Conservation (phyloP, 352 stramenopile species). For the Hyaloperonospora arabidopsidis region DNA sequence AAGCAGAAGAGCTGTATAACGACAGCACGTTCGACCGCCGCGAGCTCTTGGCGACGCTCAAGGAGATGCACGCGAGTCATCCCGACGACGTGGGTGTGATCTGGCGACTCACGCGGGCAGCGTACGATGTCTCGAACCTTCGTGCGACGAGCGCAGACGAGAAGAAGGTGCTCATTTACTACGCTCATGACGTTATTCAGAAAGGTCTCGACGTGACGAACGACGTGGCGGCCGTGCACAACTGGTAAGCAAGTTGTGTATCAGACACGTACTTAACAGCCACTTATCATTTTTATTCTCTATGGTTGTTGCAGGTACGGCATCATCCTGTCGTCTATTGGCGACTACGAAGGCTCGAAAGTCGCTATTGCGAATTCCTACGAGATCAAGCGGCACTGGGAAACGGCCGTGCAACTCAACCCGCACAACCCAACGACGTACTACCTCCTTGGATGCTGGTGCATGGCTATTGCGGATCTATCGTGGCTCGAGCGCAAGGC, state of each 20-base stretch:
- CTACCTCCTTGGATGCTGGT: slow-evolving; percentile 78
- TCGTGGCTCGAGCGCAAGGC: slow-evolving; percentile 83
- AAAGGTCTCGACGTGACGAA: slow-evolving; percentile 42
- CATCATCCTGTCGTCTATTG: slow-evolving; percentile 78
- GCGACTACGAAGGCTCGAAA: slow-evolving; percentile 84
- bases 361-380: slow-evolving; percentile 76
- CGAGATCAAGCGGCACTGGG: slow-evolving; percentile 74
- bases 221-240: slow-evolving; percentile 65
- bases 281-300: not conserved
- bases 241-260: slow-evolving; percentile 39
- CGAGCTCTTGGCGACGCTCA: slow-evolving; percentile 54
- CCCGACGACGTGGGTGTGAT: slow-evolving; percentile 51
- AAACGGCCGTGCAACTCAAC: slow-evolving; percentile 69
- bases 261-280: not conserved
- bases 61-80: slow-evolving; percentile 46
- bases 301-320: slow-evolving; percentile 35
- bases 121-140: slow-evolving; percentile 59
- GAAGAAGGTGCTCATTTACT: slow-evolving; percentile 74
- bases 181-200: slow-evolving; percentile 50
- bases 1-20: slow-evolving; percentile 78
- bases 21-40: slow-evolving; percentile 64
- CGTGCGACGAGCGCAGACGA: slow-evolving; percentile 45
- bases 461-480: slow-evolving; percentile 75
- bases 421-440: slow-evolving; percentile 63
- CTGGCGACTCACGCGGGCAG: slow-evolving; percentile 55